Conservation (phyloP, 2,329 filamentous ascomycete species). For the Fusarium newnesense region DNA sequence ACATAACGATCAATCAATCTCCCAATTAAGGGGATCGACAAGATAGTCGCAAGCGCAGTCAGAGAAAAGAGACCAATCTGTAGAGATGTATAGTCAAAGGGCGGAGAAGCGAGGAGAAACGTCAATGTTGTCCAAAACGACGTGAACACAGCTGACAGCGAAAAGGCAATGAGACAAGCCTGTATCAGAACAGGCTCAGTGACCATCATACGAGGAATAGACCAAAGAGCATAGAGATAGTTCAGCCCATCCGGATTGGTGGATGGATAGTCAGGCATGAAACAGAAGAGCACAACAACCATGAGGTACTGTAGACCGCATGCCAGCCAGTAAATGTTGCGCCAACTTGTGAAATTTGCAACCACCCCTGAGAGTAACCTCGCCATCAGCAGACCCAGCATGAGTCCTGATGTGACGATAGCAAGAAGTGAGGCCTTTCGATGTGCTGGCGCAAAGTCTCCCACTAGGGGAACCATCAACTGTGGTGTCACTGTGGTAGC, state of each 20-base stretch:
- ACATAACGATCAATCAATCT: conserved; percentile 74
- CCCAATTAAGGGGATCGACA: conserved; percentile 75
- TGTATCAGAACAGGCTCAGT: conserved; percentile 77
- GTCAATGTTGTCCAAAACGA: conserved; percentile 75
- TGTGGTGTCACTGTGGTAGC: conserved; percentile 84
- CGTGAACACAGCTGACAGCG: conserved; percentile 63
- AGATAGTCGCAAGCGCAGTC: conserved; percentile 77
- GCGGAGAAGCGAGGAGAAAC: conserved; percentile 77
- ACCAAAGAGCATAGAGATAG: conserved; percentile 73
- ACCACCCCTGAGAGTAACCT: conserved; percentile 80
- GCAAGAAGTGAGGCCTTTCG: conserved; percentile 76
- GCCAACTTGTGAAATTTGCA: conserved; percentile 78
- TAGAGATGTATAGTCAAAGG: conserved; percentile 74
- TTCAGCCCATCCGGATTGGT: conserved; percentile 73
- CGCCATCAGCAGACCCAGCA: conserved; percentile 80
- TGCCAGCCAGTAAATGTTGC: conserved; percentile 81
- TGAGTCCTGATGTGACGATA: conserved; percentile 78
- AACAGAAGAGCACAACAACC: conserved; percentile 71
- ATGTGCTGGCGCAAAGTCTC: conserved; percentile 77
- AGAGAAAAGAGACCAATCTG: conserved; percentile 82
- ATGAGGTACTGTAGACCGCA: conserved; percentile 77
- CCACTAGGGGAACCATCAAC: conserved; percentile 82
- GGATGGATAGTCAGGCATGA: conserved; percentile 83
- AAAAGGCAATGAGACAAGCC: conserved; percentile 73
- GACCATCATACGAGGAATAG: conserved; percentile 71